Evolutionary conservation across 768 basidiomycete genomes (phyloP).

Genomic region (Jaapia argillacea): DNA sequence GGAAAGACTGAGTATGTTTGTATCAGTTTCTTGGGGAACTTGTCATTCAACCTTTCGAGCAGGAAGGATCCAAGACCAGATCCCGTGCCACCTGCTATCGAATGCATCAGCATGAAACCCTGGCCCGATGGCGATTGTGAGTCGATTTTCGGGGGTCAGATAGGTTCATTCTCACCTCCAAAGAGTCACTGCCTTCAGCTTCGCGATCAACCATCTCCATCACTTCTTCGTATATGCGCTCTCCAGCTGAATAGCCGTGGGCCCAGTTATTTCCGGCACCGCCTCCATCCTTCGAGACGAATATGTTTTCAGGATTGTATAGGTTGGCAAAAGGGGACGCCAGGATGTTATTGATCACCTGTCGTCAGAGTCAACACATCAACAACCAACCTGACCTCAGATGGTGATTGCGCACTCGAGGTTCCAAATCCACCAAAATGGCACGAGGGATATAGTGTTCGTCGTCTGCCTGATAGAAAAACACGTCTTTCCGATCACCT

Average conservation of each 20-base stretch:
- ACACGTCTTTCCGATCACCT: slow-evolving; percentile 96
- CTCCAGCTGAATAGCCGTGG: slow-evolving; percentile 85
- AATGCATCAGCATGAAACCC: slow-evolving; percentile 99
- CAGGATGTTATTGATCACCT: slow-evolving; percentile 97
- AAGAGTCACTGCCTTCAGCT: slow-evolving; percentile 93
- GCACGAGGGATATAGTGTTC: slow-evolving; percentile 98
- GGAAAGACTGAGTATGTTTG: slow-evolving; percentile 99
- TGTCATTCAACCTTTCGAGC: slow-evolving; percentile 92
- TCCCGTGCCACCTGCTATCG: slow-evolving; percentile 97
- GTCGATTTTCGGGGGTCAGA: not conserved
- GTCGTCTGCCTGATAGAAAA: slow-evolving; percentile 99
- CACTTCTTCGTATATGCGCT: slow-evolving; percentile 88
- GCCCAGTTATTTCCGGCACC: slow-evolving; percentile 99
- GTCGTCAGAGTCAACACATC: not conserved
- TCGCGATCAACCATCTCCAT: slow-evolving; percentile 99
- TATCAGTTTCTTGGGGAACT: slow-evolving; percentile 97
- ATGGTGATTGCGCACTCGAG: slow-evolving; percentile 52
- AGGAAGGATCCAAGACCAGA: slow-evolving; percentile 98
- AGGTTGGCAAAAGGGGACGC: slow-evolving; percentile 80
- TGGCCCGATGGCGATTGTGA: slow-evolving; percentile 22
- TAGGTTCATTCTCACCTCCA: slow-evolving; percentile 54
- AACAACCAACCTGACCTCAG: not conserved
- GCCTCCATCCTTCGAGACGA: slow-evolving; percentile 92
- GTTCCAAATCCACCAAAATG: slow-evolving; percentile 93
- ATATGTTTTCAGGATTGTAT: slow-evolving; percentile 98